Base-by-base conservation (phyloP, 495 filamentous ascomycete genomes). In the Lasiosphaeria hispida region DNA sequence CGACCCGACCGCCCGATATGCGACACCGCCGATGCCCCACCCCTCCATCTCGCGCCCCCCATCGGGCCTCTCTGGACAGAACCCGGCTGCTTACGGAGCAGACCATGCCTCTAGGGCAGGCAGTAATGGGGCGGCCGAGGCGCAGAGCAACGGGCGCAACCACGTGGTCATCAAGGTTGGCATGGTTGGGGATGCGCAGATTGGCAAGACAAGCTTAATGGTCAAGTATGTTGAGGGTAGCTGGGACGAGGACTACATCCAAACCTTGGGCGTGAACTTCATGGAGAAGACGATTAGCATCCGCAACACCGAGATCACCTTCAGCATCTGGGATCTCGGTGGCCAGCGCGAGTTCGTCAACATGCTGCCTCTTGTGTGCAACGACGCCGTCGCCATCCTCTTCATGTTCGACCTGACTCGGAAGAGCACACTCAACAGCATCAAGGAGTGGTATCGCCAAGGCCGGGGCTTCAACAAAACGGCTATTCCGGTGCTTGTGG, bases 281-380 rank as follows among this genome's bases (percentile, higher is more conserved):
- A 98, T 98, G 94, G 94, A 98, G 73, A 98, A 98, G 77, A 98
- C 94, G 10, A 97, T 98, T 69, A 93, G 89, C 55, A 98, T 98
- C 72, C 91, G 94, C 54, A 97, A 97, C 72, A 98, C 94, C n/a
- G 94, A 98, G 72, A 97, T 98, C 66, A 98, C 94, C 36, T 98
- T 98, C 75, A 95, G 90, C 43, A 98, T 98, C 69, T 98, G 94
- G 94, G 94, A 98, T 81, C 78, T 98, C 37, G 94, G 94, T 64
- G 94, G 94, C 61, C 94, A 98, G 77, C 85, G 94, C 63, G 94
- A 98, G 73, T 98, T 98, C 60, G 94, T 98, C 70, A 98, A 98
- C 76, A 98, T 98, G 94, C 80, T 98, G 39, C 94, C 94, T 7
- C 83, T 98, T 14, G 94, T 98, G 51, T 98, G 94, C 81, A 98